Conservation (phyloP, 306 rosid species). For the Acacia confusa region DNA sequence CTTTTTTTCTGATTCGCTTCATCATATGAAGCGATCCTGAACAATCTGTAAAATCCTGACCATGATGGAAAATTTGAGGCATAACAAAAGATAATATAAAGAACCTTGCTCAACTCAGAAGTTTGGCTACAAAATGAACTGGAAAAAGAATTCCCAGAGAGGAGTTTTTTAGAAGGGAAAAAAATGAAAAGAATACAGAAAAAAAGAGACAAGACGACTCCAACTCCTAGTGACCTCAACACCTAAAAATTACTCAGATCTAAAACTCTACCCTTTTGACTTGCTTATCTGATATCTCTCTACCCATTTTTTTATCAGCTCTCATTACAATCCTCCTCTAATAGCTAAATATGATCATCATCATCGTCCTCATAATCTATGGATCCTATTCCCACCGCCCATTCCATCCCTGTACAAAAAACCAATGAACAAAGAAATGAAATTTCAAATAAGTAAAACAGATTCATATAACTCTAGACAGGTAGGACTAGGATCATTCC, state of each 20-base stretch:
- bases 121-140: constrained; percentile 86
- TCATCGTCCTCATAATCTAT: constrained; percentile 44
- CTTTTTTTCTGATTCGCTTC: not conserved
- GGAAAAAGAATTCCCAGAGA: constrained; percentile 93
- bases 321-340: constrained; percentile 62
- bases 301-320: constrained; percentile 39
- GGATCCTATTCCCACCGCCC: constrained; percentile 60
- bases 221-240: constrained; percentile 51
- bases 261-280: constrained; percentile 70
- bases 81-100: constrained; percentile 46
- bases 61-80: constrained; percentile 7
- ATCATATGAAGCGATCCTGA: constrained; percentile 14
- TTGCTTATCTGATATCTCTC: constrained; percentile 51
- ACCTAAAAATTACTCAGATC: constrained; percentile 61
- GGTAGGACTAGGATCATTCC: constrained; percentile 28
- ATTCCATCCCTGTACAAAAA: constrained; percentile 87
- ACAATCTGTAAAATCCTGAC: not conserved
- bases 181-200: constrained; percentile 56
- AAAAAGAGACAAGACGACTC: constrained; percentile 42
- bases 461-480: constrained; percentile 39
- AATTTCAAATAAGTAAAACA: constrained; percentile 50
- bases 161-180: constrained; percentile 42
- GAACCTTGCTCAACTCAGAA: constrained; percentile 69
- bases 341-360: constrained; percentile 63
- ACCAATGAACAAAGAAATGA: constrained; percentile 63